Evolutionary conservation across 345 rosid genomes (phyloP), one percentile per base, ranked within the genome.

Genomic region (Eucalyptus albens): DNA sequence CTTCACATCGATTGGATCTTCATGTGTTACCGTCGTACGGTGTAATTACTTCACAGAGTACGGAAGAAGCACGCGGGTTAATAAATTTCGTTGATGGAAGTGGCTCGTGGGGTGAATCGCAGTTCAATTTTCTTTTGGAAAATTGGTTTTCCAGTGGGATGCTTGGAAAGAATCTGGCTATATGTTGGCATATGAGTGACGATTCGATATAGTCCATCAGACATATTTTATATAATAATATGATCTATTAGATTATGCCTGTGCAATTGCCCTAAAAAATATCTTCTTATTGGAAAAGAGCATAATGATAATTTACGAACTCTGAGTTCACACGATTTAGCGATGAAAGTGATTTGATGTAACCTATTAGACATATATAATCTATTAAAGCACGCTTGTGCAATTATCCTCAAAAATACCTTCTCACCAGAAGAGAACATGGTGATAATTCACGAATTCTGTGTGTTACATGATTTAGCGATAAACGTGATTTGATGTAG

Each of bases 381-480:
- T 33, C 24, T 19, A 37, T 72, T 33, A 5, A 8, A 37, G 45
- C 24, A 19, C 3, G 8, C 3, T 0, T 19, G 1, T 1, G 2
- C 12, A 17, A 33, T 69, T 5, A 17, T 2, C 7, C 15, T 3
- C 4, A 37, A 37, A 72, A 37, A 19, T 17, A 37, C 82, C 26
- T 72, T 11, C 26, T 37, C 4, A 2, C 45, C 0, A 2, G 0
- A 31, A 67, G 22, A 67, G 40, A 31, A 4, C 6, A 2, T 15
- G 22, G 3, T 3, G 1, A 14, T n/a, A 12, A n/a, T 15, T n/a
- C 37, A n/a, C 6, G 3, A n/a, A n/a, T 8, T 65, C 3, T 2
- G 0, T 8, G 44, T 33, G 11, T 33, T 9, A 1, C 2, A 3
- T 5, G 26, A 17, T 33, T 69, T 19, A 33, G 11, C 3, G 2